Evolutionary conservation across 2,329 filamentous ascomycete genomes (phyloP).

Genomic region (Stagonosporopsis chrysanthemi): DNA sequence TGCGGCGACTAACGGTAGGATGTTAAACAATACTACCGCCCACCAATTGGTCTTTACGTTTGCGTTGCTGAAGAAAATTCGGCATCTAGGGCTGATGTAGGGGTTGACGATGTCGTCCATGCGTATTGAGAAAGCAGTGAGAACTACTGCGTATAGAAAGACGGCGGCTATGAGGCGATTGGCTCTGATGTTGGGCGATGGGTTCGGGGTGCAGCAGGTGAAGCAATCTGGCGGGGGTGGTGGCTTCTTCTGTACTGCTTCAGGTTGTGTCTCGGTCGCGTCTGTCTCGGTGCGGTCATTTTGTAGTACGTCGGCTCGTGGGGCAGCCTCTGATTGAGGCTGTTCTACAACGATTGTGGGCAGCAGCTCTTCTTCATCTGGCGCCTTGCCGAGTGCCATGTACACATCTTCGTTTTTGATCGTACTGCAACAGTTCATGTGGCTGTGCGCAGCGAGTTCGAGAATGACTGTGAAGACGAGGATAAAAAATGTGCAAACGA

Average conservation of each 20-base stretch:
- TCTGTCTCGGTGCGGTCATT: not conserved
- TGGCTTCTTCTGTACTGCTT: not conserved
- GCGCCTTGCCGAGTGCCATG: not conserved
- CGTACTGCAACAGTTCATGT: not conserved
- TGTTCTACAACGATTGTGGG: conserved; percentile 3
- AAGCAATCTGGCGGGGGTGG: not conserved
- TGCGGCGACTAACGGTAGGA: conserved; percentile 24
- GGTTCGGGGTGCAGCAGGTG: conserved; percentile 3
- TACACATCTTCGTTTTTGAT: not conserved
- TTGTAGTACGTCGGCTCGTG: not conserved
- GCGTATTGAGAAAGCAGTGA: conserved; percentile 21
- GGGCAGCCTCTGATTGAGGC: conserved; percentile 1
- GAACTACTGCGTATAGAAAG: conserved; percentile 15
- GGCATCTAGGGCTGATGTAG: not conserved
- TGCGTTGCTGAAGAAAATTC: not conserved
- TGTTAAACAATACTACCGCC: conserved; percentile 19
- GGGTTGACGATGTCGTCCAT: conserved; percentile 14
- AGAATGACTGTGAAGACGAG: not conserved
- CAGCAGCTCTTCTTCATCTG: not conserved
- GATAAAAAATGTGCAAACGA: not conserved
- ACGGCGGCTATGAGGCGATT: conserved; percentile 20
- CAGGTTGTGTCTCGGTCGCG: not conserved
- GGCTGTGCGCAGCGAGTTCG: not conserved
- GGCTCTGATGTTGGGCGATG: conserved; percentile 17
- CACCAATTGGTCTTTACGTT: conserved; percentile 18